These are phyloP conservation scores for Flaveria trinervia DNA, from an alignment of 129 eudicot species.

Conservation along the genomic window DNA sequence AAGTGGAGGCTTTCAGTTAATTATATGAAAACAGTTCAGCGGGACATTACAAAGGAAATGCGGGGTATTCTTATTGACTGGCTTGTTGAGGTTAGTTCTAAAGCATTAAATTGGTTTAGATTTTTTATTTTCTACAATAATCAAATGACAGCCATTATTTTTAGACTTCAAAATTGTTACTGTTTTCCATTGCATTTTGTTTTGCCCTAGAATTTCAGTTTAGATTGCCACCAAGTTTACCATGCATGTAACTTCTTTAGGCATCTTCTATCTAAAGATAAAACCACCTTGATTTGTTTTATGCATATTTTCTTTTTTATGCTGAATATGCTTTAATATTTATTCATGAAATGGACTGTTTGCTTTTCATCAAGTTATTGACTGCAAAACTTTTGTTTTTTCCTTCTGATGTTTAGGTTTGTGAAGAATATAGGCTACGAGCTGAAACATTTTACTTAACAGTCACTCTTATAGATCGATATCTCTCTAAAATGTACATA, in stretches of 20 bases:
- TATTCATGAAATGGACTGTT: neutral
- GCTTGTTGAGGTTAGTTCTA: slow-evolving; percentile 88
- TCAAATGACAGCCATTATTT: neutral
- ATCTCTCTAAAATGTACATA: slow-evolving; percentile 66
- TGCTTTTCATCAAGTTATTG: neutral
- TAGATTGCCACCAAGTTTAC: neutral
- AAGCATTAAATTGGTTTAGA: slow-evolving; percentile 18
- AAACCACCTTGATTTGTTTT: slow-evolving; percentile 6
- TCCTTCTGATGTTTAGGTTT: slow-evolving; percentile 54
- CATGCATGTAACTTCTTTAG: neutral
- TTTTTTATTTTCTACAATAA: slow-evolving; percentile 2
- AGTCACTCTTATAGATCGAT: slow-evolving; percentile 83
- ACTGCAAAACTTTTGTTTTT: neutral
- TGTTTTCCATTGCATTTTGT: neutral
- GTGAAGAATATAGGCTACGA: slow-evolving; percentile 77
- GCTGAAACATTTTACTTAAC: slow-evolving; percentile 91
- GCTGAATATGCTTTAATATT: neutral
- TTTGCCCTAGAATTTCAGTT: neutral
- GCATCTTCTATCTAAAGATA: slow-evolving; percentile 12
- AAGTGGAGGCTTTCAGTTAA: slow-evolving; percentile 59
- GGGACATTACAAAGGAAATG: slow-evolving; percentile 74
- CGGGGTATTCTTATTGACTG: slow-evolving; percentile 88
- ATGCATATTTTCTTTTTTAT: neutral
- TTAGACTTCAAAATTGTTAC: neutral
- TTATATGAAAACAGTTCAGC: slow-evolving; percentile 82